A percentile compares a stretch with the other conserved stretches of the same genome.
Evolutionary conservation across 2,329 filamentous ascomycete species (phyloP).

Genomic region (Nothophoma quercina): DNA sequence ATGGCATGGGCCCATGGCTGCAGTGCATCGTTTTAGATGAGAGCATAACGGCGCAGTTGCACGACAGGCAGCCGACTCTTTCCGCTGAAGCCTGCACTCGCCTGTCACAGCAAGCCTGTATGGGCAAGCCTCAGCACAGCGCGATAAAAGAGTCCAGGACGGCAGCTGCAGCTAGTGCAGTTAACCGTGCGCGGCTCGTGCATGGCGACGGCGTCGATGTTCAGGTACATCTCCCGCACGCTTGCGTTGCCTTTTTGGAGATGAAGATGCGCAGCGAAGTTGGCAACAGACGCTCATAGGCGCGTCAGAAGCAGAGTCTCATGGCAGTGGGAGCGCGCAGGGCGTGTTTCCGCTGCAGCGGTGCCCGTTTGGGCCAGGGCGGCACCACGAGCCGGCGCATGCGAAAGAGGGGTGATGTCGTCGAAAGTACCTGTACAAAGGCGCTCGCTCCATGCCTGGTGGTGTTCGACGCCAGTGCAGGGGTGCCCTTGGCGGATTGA

Average conservation of each 20-base stretch:
- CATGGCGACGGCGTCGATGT: constrained; percentile 29
- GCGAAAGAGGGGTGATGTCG: constrained; percentile 13
- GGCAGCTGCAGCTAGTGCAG: constrained; percentile 37
- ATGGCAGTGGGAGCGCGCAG: not conserved
- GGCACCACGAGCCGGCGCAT: constrained; percentile 19
- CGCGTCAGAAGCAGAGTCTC: not conserved
- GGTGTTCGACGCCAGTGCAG: constrained; percentile 33
- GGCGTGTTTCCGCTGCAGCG: not conserved
- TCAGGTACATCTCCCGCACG: constrained; percentile 43
- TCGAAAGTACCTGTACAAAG: constrained; percentile 32
- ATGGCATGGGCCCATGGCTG: constrained; percentile 26
- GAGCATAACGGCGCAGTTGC: constrained; percentile 35
- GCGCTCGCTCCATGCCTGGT: constrained; percentile 25
- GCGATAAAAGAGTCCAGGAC: constrained; percentile 23
- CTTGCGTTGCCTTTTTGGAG: constrained; percentile 16
- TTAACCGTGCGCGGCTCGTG: constrained; percentile 34
- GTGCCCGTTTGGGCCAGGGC: constrained; percentile 3
- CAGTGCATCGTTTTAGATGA: constrained; percentile 37
- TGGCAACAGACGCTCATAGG: not conserved
- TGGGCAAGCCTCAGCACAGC: constrained; percentile 14
- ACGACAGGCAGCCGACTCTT: constrained; percentile 38
- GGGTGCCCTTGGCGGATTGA: constrained; percentile 34
- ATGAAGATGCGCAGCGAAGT: not conserved
- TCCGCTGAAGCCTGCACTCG: constrained; percentile 26
- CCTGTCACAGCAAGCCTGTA: constrained; percentile 20